Conservation (phyloP, 352 stramenopile genomes). For the Phytophthora megakarya region DNA sequence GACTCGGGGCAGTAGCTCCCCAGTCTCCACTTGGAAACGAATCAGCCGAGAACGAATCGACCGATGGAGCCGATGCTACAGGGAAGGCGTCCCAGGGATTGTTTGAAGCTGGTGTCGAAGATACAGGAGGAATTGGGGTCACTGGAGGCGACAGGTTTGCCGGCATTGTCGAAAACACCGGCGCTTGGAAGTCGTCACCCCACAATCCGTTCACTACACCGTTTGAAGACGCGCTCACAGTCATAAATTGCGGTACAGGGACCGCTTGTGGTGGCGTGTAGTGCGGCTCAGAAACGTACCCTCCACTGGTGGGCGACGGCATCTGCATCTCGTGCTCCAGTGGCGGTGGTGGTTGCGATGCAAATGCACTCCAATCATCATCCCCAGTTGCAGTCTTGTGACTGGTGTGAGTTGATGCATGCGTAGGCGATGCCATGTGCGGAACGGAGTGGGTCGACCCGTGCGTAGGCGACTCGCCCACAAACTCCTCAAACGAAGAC, state of each 20-base stretch:
- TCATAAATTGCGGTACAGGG: constrained; percentile 38
- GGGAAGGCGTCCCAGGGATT: constrained; percentile 51
- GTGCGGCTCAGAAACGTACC: constrained; percentile 20
- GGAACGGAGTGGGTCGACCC: constrained; percentile 4
- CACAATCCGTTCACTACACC: constrained; percentile 7
- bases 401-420: too few relatives aligned
- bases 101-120: constrained; percentile 11
- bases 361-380: constrained; percentile 22
- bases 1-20: constrained; percentile 2
- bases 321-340: constrained; percentile 27
- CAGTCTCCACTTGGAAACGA: constrained; percentile 27
- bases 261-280: constrained; percentile 31
- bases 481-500: constrained; percentile 71
- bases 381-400: constrained; percentile 24
- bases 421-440: too few relatives aligned
- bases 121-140: constrained; percentile 4
- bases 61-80: constrained; percentile 26
- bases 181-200: constrained; percentile 18
- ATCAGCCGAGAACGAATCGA: constrained; percentile 28
- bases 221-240: constrained; percentile 20
- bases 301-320: constrained; percentile 20
- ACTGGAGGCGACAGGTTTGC: neutral
- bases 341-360: constrained; percentile 16
- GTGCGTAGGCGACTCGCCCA: constrained; percentile 42
- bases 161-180: constrained; percentile 31